Evolutionary conservation across 2,329 filamentous ascomycete genomes (phyloP).

Genomic region (Trichoderma atrobrunneum): DNA sequence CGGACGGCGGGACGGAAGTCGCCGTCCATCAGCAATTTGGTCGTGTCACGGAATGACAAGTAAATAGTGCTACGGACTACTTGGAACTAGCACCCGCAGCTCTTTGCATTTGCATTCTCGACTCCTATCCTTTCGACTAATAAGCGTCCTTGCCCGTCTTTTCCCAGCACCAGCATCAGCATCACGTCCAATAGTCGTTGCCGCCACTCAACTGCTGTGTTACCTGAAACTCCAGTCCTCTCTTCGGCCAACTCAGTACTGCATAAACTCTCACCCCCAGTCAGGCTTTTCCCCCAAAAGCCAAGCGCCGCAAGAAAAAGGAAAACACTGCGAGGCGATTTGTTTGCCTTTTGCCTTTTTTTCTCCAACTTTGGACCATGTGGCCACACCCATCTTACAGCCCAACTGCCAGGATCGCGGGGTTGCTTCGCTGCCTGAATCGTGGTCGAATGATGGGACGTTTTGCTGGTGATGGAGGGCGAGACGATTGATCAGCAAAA

Average conservation of each 20-base stretch:
- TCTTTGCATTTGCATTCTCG: background rate
- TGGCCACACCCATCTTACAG: background rate
- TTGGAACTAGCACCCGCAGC: constrained; percentile 7
- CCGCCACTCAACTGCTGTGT: constrained; percentile 2
- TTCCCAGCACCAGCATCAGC: background rate
- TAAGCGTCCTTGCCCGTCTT: background rate
- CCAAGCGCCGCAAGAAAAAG: background rate
- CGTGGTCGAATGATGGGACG: background rate
- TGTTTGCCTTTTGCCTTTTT: background rate
- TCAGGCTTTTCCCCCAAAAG: background rate
- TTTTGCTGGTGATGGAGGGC: background rate
- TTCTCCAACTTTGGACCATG: background rate
- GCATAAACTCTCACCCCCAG: background rate
- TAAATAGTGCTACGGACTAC: background rate
- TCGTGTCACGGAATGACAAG: constrained; percentile 2
- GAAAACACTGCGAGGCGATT: background rate
- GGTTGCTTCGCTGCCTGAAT: constrained; percentile 7
- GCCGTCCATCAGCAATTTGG: background rate
- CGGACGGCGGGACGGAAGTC: background rate
- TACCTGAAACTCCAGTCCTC: background rate
- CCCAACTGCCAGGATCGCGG: constrained; percentile 1
- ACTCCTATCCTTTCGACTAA: background rate
- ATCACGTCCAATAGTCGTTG: constrained; percentile 3
- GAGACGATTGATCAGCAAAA: constrained; percentile 6
- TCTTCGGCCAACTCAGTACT: background rate